Conservation (phyloP, 1,139 yeast genomes). For the Nakaseomyces kungkrabaensis region DNA sequence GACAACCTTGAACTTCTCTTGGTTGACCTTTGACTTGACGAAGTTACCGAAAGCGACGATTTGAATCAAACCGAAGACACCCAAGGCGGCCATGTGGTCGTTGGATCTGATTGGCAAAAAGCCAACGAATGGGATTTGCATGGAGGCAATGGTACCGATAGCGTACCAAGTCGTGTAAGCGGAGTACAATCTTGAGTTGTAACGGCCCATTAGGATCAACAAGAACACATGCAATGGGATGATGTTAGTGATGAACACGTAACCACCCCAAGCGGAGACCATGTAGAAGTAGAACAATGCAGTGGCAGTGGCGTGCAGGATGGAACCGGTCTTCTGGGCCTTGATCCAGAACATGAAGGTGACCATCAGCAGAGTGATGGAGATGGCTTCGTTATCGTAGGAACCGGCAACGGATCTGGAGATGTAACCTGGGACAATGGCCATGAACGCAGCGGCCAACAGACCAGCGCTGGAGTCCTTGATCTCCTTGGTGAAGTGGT, state of each 20-base stretch:
- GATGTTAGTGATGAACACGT: constrained; percentile 94
- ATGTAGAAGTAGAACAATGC: constrained; percentile 91
- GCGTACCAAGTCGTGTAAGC: constrained; percentile 97
- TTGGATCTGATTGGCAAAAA: constrained; percentile 93
- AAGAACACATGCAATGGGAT: constrained; percentile 94
- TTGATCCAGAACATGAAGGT: constrained; percentile 95
- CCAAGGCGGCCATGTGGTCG: constrained; percentile 98
- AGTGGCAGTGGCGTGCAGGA: constrained; percentile 72
- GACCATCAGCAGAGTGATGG: constrained; percentile 89
- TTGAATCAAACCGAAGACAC: constrained; percentile 92
- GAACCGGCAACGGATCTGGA: constrained; percentile 98
- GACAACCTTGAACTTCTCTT: constrained; percentile 65
- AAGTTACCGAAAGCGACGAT: constrained; percentile 81
- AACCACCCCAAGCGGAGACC: constrained; percentile 99
- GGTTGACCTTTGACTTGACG: constrained; percentile 62
- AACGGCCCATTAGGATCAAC: constrained; percentile 88
- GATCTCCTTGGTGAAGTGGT: constrained; percentile 79
- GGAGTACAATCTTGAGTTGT: constrained; percentile 69
- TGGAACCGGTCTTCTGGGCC: constrained; percentile 83
- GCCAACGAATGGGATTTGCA: constrained; percentile 99
- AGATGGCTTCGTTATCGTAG: constrained; percentile 98
- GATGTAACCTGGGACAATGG: constrained; percentile 97
- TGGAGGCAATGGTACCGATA: constrained; percentile 89
- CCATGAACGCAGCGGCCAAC: constrained; percentile 88
- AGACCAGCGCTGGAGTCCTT: constrained; percentile 86